Evolutionary conservation across 305 asterid genomes (phyloP), one percentile per base, ranked within the genome.

Genomic region (Ilex paraguariensis): DNA sequence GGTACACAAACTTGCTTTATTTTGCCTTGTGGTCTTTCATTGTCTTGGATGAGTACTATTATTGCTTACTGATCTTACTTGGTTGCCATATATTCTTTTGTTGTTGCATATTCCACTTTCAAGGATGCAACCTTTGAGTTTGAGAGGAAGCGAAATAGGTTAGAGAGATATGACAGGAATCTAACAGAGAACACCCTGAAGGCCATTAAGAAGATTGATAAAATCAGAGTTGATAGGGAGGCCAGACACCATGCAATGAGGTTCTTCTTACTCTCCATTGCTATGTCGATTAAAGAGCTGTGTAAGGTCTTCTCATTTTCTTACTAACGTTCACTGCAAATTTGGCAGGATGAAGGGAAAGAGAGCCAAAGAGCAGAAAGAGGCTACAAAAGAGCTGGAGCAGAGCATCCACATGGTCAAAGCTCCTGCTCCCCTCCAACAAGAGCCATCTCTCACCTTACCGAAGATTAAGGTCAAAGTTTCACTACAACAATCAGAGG

Each of bases 121-220:
- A 57, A 92, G 98, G 97, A 90, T 69, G 61, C 92, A 9, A 92
- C 96, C 32, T 92, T 92, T 67, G 96, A 91, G 71, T 86, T 91
- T 32, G 98, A 86, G 87, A 88, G 95, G 70, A 91, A 88, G 74
- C 66, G 96, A 33, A 88, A 88, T 46, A 82, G 95, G 80, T 95
- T 95, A 1, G 92, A 86, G 78, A 80, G 96, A 73, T 88, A 88
- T 30, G 95, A 91, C 73, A 83, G 94, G 72, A 91, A 79, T 60
- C 75, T 86, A 30, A 75, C 85, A 0, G 94, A 79, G 77, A 62
- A 86, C 73, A 83, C 92, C 15, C 81, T 91, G 60, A 86, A 68
- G 71, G 94, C 95, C 73, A 88, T 88, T 31, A 86, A 88, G 91
- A 88, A 76, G 66, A 86, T 93, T 5, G 85, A 73, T 66, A 93